These are phyloP conservation scores for Pichia eremophila DNA, from an alignment of 805 yeast species.

Conservation along the genomic window DNA sequence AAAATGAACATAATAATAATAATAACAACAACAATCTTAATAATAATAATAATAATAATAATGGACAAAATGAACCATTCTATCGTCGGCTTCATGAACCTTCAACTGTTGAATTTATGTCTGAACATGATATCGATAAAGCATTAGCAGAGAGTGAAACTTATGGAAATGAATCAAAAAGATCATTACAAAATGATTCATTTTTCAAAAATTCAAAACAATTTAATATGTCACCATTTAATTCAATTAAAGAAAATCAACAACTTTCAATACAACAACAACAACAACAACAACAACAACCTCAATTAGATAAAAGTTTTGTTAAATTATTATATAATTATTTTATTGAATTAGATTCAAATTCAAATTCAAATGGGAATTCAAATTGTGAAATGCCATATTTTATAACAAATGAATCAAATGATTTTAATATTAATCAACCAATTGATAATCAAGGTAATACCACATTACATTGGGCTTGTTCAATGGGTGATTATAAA, in stretches of 20 bases:
- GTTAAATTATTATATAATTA: slow-evolving; percentile 7
- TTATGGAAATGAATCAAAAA: slow-evolving; percentile 8
- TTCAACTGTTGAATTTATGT: slow-evolving; percentile 45
- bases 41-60: not conserved
- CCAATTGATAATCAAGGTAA: slow-evolving; percentile 92
- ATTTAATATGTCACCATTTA: not conserved
- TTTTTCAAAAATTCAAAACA: not conserved
- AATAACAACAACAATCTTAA: not conserved
- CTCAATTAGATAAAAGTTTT: slow-evolving; percentile 5
- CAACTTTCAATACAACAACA: not conserved
- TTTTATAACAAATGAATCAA: slow-evolving; percentile 52
- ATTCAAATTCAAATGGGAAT: slow-evolving; percentile 31
- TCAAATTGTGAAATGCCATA: slow-evolving; percentile 35
- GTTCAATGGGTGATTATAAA: slow-evolving; percentile 81
- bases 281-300: not conserved
- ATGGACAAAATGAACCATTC: not conserved
- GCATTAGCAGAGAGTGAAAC: slow-evolving; percentile 23
- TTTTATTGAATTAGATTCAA: slow-evolving; percentile 18
- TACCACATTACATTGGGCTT: slow-evolving; percentile 95
- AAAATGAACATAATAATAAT: not conserved
- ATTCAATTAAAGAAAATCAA: not conserved
- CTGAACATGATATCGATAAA: slow-evolving; percentile 41
- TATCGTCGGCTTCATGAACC: slow-evolving; percentile 20
- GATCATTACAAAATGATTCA: not conserved
- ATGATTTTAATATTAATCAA: slow-evolving; percentile 58